Percentiles rank a stretch among this genome's conserved stretches.
Conservation (phyloP, 371 early-diverging fungal genomes). For the Capniomyces stellatus region DNA sequence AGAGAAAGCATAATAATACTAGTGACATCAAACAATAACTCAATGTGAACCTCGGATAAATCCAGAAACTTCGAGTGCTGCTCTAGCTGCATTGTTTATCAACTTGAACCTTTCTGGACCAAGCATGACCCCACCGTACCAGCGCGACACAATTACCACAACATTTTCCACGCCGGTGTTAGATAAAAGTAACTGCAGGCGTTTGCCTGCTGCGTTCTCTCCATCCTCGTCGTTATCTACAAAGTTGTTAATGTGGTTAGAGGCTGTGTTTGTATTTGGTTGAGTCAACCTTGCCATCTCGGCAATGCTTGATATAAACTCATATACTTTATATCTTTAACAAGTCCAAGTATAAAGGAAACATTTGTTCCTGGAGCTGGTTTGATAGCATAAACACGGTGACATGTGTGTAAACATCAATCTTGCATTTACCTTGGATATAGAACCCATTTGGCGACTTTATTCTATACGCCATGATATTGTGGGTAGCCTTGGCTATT, state of each 20-base stretch:
- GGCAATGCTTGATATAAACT: no score
- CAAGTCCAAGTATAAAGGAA: no score
- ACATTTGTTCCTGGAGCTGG: background rate
- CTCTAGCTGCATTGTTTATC: conserved; percentile 69
- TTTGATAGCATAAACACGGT: background rate
- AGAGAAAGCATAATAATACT: no score
- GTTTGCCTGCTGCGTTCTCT: conserved; percentile 60
- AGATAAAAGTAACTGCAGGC: conserved; percentile 45
- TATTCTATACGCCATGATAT: conserved; percentile 76
- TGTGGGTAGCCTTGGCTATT: conserved; percentile 74
- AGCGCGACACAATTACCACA: conserved; percentile 68
- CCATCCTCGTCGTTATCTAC: conserved; percentile 67
- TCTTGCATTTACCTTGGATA: background rate
- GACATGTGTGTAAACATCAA: no score
- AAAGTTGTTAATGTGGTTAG: conserved; percentile 6
- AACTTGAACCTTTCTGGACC: conserved; percentile 79
- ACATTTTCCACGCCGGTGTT: conserved; percentile 40
- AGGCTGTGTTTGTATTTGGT: no score
- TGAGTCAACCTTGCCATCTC: no score
- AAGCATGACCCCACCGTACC: conserved; percentile 76
- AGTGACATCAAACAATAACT: no score
- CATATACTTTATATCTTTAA: no score
- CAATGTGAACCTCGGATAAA: conserved; percentile 24
- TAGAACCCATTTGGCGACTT: conserved; percentile 17
- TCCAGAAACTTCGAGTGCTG: conserved; percentile 42